phyloP scores from a whole-genome alignment of 1,284 basidiomycete species.

The Ustilago lituana region DNA sequence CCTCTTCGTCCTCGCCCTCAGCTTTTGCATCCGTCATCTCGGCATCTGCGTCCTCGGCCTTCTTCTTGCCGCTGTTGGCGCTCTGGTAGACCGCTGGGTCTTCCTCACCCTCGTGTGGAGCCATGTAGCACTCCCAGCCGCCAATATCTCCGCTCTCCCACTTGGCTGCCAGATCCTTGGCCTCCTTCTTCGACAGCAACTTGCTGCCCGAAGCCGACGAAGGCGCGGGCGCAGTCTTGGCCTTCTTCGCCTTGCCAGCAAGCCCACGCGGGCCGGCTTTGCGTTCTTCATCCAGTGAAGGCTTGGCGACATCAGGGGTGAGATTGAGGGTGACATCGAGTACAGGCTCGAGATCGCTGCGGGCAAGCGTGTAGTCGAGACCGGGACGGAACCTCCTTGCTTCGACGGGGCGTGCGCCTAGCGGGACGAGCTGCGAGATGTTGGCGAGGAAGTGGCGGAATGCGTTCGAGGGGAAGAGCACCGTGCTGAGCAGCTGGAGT shows the following conservation, averaged over 20 bases:
- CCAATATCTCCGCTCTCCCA: constrained; percentile 86
- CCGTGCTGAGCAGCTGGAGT: constrained; percentile 52
- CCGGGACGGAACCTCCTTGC: constrained; percentile 90
- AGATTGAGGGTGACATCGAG: constrained; percentile 90
- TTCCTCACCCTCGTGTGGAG: constrained; percentile 84
- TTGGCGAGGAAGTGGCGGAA: constrained; percentile 90
- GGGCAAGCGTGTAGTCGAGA: constrained; percentile 93
- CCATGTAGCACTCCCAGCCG: constrained; percentile 97
- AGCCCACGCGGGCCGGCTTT: constrained; percentile 57
- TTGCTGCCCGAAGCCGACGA: constrained; percentile 7
- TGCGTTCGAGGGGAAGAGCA: constrained; percentile 77
- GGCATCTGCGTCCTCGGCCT: constrained; percentile 30
- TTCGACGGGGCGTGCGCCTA: constrained; percentile 75
- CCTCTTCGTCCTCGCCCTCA: constrained; percentile 67
- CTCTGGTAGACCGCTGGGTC: constrained; percentile 85
- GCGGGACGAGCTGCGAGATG: constrained; percentile 80
- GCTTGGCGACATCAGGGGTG: constrained; percentile 74
- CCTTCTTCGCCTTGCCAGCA: constrained; percentile 61
- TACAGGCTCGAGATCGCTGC: constrained; percentile 79
- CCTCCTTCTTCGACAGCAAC: constrained; percentile 47
- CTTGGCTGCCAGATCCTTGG: constrained; percentile 63
- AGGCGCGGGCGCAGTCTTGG: constrained; percentile 14
- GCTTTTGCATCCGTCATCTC: constrained; percentile 59
- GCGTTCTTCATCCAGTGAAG: constrained; percentile 51
- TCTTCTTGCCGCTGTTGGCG: constrained; percentile 66